Base-by-base conservation (phyloP, 768 basidiomycete species). In the Agrocybe chaxingu region DNA sequence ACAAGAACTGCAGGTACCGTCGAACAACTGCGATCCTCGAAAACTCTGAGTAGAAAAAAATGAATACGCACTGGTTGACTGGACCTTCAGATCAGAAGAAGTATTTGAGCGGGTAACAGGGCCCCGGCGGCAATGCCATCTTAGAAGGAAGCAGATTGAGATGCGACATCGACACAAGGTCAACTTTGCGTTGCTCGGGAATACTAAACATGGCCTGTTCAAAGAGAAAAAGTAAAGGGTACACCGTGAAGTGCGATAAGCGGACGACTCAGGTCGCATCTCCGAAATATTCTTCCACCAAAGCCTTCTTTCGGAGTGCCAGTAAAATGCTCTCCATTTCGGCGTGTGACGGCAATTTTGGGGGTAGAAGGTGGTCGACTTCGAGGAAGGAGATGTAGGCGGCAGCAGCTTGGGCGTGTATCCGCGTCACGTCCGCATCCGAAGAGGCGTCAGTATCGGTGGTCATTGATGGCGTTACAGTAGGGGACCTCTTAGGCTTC, bases 301-400 rank as follows among this genome's bases (percentile, higher is more conserved):
- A 67, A 16, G 85, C 85, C 69, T 84, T 79, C 70, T 96, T 95
- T 62, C 87, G 77, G 54, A 93, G 70, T 24, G 77, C 79, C 50
- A 97, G 74, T 47, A 97, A 64, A 8, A 89, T 79, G 16, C 67
- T 65, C 63, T 91, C 91, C 87, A 92, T 87, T 66, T 95, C 89
- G 41, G 81, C 79, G 49, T 79, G 74, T 1, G 80, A 82, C 1
- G 90, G 89, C 67, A 95, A 66, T 57, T 79, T 84, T 0, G 93
- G 92, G 8, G 85, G 82, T 46, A 89, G 62, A 7, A 96, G 76
- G 51, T 85, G 76, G 54, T 87, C 84, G 13, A 84, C 70, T 13
- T 82, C 71, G n/a, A 95, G 72, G 69, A 93, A 89, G 2, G 85
- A 76, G 11, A 92, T 86, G 57, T 81, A 80, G 2, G 85, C 73